Conservation (phyloP, 129 eudicot genomes). For the Chrysanthemum makinoi region DNA sequence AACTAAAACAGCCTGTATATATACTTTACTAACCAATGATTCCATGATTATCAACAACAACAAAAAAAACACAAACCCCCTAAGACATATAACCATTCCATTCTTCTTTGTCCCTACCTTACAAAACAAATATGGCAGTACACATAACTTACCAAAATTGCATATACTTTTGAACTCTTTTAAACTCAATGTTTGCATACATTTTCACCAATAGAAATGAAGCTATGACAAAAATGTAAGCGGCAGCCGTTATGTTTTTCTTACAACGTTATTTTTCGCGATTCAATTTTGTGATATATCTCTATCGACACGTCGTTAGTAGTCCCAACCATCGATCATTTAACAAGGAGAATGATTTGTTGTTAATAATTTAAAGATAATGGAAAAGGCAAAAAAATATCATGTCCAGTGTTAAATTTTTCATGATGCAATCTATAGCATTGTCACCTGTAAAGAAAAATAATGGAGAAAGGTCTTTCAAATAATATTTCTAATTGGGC, state of each 20-base stretch:
- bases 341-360: neutral
- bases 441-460: neutral
- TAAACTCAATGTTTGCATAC: neutral
- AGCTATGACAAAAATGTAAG: neutral
- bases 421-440: neutral
- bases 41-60: conserved; percentile 4
- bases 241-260: neutral
- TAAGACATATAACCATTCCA: conserved; percentile 17
- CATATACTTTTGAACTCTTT: neutral
- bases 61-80: conserved; percentile 20
- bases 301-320: neutral
- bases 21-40: conserved; percentile 21
- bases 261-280: neutral
- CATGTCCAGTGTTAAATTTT: conserved; percentile 5
- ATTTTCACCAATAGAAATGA: neutral
- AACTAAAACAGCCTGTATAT: conserved; percentile 23
- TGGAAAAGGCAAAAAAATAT: conserved; percentile 8
- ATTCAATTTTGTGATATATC: neutral
- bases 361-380: neutral
- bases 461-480: neutral
- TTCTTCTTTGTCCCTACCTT: conserved; percentile 6
- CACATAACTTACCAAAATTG: conserved; percentile 4
- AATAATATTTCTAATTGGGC: conserved; percentile 15
- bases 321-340: neutral
- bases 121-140: neutral